These are phyloP conservation scores for Nemania sp. DNA, from an alignment of 2,329 filamentous ascomycete species.

Conservation along the genomic window DNA sequence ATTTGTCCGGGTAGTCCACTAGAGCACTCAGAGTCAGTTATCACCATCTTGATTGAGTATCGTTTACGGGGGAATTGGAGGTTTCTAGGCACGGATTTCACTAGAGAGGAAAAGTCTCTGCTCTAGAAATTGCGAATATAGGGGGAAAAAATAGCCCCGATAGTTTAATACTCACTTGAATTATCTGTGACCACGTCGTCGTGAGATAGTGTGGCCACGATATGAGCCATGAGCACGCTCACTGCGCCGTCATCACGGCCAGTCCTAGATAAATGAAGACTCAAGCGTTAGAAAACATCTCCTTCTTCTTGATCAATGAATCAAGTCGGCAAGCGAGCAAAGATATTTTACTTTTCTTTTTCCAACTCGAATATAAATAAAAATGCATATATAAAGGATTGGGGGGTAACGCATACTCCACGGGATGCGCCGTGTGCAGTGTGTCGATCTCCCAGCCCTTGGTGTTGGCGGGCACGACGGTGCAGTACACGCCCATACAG, in stretches of 20 bases:
- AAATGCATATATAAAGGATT: background rate
- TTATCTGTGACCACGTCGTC: constrained; percentile 75
- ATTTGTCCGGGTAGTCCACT: constrained; percentile 79
- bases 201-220: constrained; percentile 78
- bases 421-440: constrained; percentile 63
- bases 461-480: constrained; percentile 61
- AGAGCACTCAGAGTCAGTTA: too few relatives aligned
- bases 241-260: constrained; percentile 66
- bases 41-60: too few relatives aligned
- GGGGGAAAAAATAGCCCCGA: too few relatives aligned
- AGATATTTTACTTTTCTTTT: background rate
- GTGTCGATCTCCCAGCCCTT: constrained; percentile 66
- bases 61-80: too few relatives aligned
- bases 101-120: too few relatives aligned
- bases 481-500: constrained; percentile 83
- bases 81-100: too few relatives aligned
- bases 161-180: too few relatives aligned
- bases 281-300: background rate
- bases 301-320: background rate
- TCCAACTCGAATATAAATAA: background rate
- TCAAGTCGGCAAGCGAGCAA: too few relatives aligned
- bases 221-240: constrained; percentile 78
- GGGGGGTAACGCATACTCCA: constrained; percentile 57
- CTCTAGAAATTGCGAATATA: too few relatives aligned
- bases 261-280: constrained; percentile 48